Evolutionary conservation across 2,329 filamentous ascomycete species (phyloP).

Genomic region (Sporothrix variecibatus): DNA sequence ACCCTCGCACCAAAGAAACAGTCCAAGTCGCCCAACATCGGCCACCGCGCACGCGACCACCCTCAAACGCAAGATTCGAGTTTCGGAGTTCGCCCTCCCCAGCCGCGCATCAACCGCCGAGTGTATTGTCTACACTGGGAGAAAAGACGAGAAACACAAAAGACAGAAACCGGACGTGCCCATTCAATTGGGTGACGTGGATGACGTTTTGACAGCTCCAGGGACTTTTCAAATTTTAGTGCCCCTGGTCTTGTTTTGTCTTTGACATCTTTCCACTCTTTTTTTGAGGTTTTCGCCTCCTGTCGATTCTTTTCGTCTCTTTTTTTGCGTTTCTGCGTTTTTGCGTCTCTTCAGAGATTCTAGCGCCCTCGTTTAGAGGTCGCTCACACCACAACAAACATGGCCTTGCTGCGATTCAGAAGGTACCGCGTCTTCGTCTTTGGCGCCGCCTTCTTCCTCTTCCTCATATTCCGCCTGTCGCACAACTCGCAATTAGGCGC

Average conservation of each 20-base stretch:
- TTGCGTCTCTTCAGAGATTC: neutral
- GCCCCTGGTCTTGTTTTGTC: neutral
- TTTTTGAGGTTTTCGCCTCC: constrained; percentile 2
- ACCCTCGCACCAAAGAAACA: neutral
- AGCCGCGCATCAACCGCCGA: constrained; percentile 16
- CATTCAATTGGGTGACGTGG: constrained; percentile 2
- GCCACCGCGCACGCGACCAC: constrained; percentile 20
- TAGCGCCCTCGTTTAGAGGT: neutral
- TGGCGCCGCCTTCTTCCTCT: constrained; percentile 55
- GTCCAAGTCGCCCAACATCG: neutral
- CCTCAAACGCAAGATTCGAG: constrained; percentile 19
- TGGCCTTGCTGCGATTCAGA: constrained; percentile 56
- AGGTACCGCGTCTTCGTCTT: constrained; percentile 63
- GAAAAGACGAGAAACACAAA: neutral
- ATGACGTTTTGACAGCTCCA: constrained; percentile 10
- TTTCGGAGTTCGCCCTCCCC: constrained; percentile 12
- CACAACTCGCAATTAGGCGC: constrained; percentile 44
- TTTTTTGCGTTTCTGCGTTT: neutral
- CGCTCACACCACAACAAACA: neutral
- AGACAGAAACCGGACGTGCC: neutral
- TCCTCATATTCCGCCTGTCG: constrained; percentile 55
- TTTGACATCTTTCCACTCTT: neutral
- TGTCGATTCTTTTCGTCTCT: neutral
- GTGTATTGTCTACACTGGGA: neutral
- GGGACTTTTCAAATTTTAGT: neutral